Conservation (phyloP, 2,329 filamentous ascomycete species). For the Trichoderma breve region DNA sequence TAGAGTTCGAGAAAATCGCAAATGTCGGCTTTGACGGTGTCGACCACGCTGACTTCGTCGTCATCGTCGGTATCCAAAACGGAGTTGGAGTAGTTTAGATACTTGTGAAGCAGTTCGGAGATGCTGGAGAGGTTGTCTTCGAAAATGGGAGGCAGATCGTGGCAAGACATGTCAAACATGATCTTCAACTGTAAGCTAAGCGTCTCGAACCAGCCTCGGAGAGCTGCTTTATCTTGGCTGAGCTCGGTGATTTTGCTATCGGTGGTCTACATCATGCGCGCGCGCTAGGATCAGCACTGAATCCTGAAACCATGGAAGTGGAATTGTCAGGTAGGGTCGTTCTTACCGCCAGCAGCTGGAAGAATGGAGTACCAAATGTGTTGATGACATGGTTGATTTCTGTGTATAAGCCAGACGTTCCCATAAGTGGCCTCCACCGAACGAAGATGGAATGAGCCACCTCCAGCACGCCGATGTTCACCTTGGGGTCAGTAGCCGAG, state of each 20-base stretch:
- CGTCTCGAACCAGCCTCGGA: constrained; percentile 78
- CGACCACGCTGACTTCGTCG: constrained; percentile 78
- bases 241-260: constrained; percentile 73
- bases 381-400: constrained; percentile 95
- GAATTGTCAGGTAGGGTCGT: not conserved
- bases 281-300: constrained; percentile 22
- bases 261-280: constrained; percentile 49
- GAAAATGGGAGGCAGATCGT: constrained; percentile 91
- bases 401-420: constrained; percentile 85
- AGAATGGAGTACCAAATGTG: constrained; percentile 80
- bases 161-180: constrained; percentile 94
- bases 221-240: constrained; percentile 67
- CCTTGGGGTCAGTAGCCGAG: constrained; percentile 73
- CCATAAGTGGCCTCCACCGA: constrained; percentile 90
- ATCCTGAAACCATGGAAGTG: not conserved
- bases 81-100: constrained; percentile 85
- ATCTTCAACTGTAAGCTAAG: constrained; percentile 88
- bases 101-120: constrained; percentile 81
- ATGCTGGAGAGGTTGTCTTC: constrained; percentile 82
- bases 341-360: constrained; percentile 71
- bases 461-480: constrained; percentile 92
- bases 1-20: constrained; percentile 89
- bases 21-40: constrained; percentile 88
- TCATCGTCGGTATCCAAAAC: constrained; percentile 82
- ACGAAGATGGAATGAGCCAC: constrained; percentile 98